A percentile compares a stretch with the other conserved stretches of the same genome.
Evolutionary conservation across 495 filamentous ascomycete species (phyloP).

Genomic region (Wilcoxina mikolae): DNA sequence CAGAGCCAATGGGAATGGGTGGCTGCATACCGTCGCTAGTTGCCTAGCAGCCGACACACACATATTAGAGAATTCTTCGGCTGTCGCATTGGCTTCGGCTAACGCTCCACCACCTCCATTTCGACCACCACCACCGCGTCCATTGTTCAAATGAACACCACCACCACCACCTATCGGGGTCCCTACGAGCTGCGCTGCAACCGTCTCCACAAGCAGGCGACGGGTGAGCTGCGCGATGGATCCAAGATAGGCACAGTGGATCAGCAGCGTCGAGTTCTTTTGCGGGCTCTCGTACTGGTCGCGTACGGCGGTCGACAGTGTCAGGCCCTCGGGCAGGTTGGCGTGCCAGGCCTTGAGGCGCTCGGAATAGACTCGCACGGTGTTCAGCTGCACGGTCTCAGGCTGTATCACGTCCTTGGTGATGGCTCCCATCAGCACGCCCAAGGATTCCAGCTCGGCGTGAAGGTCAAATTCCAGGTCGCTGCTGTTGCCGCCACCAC

Average conservation of each 20-base stretch:
- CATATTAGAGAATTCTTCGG: slow-evolving; percentile 19
- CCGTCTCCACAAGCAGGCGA: slow-evolving; percentile 46
- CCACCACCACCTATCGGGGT: neutral
- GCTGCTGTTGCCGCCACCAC: neutral
- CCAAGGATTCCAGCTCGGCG: slow-evolving; percentile 18
- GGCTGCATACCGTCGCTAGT: slow-evolving; percentile 20
- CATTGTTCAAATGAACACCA: neutral
- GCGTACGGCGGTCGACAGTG: slow-evolving; percentile 12
- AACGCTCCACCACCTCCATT: neutral
- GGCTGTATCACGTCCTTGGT: slow-evolving; percentile 17
- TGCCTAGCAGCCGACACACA: slow-evolving; percentile 26
- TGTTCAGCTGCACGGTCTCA: slow-evolving; percentile 13
- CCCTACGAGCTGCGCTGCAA: slow-evolving; percentile 1
- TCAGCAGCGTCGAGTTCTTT: slow-evolving; percentile 23
- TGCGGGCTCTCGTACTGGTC: slow-evolving; percentile 14
- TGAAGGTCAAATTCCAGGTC: slow-evolving; percentile 7
- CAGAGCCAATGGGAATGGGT: neutral
- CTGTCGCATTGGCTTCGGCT: slow-evolving; percentile 6
- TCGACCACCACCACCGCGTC: neutral
- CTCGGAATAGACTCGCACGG: slow-evolving; percentile 12
- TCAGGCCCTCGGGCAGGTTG: slow-evolving; percentile 20
- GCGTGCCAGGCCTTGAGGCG: slow-evolving; percentile 23
- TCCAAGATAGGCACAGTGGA: slow-evolving; percentile 24
- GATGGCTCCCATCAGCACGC: slow-evolving; percentile 20
- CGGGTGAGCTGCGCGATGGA: slow-evolving; percentile 57